phyloP scores from a whole-genome alignment of 2,329 filamentous ascomycete genomes.

The Fusarium domesticum region DNA sequence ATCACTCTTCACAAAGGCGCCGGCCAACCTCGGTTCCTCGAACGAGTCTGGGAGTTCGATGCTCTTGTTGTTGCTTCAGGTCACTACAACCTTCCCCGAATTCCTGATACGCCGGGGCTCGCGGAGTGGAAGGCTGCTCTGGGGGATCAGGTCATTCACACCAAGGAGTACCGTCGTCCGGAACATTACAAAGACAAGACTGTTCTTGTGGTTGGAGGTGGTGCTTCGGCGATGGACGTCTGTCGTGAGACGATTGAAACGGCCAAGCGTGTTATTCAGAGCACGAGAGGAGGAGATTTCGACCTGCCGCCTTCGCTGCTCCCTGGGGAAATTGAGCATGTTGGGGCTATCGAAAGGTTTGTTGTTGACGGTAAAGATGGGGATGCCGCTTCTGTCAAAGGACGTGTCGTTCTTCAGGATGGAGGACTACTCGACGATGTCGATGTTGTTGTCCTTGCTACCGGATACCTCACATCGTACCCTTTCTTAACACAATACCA shows the following conservation, averaged over 20 bases:
- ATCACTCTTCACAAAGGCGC: constrained; percentile 38
- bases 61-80: constrained; percentile 64
- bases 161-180: constrained; percentile 68
- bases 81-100: constrained; percentile 61
- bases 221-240: constrained; percentile 43
- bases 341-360: constrained; percentile 51
- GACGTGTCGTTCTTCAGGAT: constrained; percentile 50
- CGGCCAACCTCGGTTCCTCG: constrained; percentile 25
- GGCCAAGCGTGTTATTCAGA: constrained; percentile 44
- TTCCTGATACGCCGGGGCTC: constrained; percentile 60
- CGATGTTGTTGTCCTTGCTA: constrained; percentile 61
- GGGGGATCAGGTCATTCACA: constrained; percentile 57
- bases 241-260: constrained; percentile 38
- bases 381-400: constrained; percentile 42
- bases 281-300: constrained; percentile 55
- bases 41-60: constrained; percentile 50
- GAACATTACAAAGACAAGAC: constrained; percentile 53
- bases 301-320: constrained; percentile 55
- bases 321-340: constrained; percentile 49
- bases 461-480: constrained; percentile 65
- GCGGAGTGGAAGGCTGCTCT: constrained; percentile 53
- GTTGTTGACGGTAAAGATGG: constrained; percentile 14
- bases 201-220: constrained; percentile 53
- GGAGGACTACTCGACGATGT: constrained; percentile 53
- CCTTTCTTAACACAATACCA: constrained; percentile 58